Base-by-base conservation (phyloP, 73 alveolate species). In the Paramecium sonneborni region DNA sequence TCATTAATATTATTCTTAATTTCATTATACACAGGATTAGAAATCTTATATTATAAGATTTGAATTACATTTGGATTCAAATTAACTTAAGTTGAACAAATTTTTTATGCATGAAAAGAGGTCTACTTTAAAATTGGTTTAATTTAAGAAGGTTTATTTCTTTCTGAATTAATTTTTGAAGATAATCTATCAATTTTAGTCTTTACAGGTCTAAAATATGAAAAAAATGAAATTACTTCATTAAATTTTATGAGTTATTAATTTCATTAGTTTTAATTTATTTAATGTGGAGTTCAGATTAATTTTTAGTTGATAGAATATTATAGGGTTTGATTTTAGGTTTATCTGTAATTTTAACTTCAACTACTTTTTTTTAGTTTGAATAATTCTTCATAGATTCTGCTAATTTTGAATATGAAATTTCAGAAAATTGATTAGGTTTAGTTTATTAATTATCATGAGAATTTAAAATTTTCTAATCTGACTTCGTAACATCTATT, bases 381-480 rank as follows among this genome's bases (percentile, higher is more conserved):
- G 46, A 62, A 62, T 62, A 32, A 62, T 62, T 62, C 12, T 44
- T 26, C 44, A 62, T 62, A 15, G 84, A 62, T 62, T 62, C 84
- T 62, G 84, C 84, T 62, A 62, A 12, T 62, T 62, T 62, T 26
- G 39, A 62, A n/a, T 62, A 62, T 26, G 84, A 62, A 62, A 6
- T 26, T 30, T 62, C 84, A 32, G 44, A 10, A 14, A 62, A 9
- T 2, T 2, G 26, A n/a, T 62, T 62, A 11, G 21, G 3, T 5
- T 62, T 62, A 62, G 9, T 62, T 30, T 24, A 26, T 32, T 5
- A 14, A 32, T 12, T 32, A 30, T 32, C 44, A 30, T 62, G 20
- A 0, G 84, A 10, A 2, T 7, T 30, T 62, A 23, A 32, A 2
- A 62, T 62, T 26, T 62, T 26, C 10, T 32, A 26, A 30, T 62